Percentiles rank a stretch among this genome's conserved stretches.
Conservation (phyloP, 768 basidiomycete species). For the Termitomyces sp. region DNA sequence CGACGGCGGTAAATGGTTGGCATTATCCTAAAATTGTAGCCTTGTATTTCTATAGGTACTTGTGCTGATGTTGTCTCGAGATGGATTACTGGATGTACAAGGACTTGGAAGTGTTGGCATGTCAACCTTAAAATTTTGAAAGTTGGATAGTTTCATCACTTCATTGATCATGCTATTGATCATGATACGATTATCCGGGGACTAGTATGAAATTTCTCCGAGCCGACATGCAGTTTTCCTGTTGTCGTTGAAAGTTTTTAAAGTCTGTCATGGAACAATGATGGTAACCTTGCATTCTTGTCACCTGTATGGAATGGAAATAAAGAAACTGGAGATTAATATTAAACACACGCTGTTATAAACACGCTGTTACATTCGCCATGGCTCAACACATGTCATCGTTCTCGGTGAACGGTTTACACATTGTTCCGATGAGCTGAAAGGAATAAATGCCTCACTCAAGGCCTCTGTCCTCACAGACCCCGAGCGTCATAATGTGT, state of each 20-base stretch:
- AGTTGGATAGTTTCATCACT: background rate
- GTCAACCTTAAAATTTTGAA: background rate
- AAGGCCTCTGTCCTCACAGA: background rate
- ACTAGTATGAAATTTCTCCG: background rate
- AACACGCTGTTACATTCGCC: background rate
- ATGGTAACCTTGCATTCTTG: background rate
- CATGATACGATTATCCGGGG: background rate
- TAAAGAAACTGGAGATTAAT: background rate
- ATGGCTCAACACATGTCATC: background rate
- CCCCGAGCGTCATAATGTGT: background rate
- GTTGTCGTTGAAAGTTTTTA: background rate
- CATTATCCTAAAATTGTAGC: background rate
- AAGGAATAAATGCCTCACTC: background rate
- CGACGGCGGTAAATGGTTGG: slow-evolving; percentile 17
- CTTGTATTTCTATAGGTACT: background rate
- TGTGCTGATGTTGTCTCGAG: background rate
- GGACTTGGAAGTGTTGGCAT: background rate
- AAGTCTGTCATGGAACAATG: background rate
- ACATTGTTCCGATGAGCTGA: background rate
- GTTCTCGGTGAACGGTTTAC: background rate
- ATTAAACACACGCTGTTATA: background rate
- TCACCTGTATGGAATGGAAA: background rate
- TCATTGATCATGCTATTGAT: background rate
- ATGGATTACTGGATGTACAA: background rate
- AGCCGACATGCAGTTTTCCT: background rate